These are phyloP conservation scores for Metschnikowia continentalis DNA, from an alignment of 805 yeast species.

Conservation along the genomic window DNA sequence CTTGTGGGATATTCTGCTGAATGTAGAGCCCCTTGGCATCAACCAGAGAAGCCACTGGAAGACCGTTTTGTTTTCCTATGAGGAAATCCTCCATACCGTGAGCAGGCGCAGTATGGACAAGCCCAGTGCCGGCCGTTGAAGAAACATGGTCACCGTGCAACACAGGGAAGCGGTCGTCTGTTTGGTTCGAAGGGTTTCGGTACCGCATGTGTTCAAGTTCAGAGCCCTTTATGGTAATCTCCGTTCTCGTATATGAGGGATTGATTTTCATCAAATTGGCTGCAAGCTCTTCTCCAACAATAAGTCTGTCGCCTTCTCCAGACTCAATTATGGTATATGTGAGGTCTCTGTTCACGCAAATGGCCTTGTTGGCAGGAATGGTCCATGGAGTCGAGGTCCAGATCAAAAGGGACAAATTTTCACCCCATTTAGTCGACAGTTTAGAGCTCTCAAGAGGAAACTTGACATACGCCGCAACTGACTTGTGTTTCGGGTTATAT, in stretches of 20 bases:
- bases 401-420: constrained; percentile 42
- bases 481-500: constrained; percentile 66
- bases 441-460: constrained; percentile 45
- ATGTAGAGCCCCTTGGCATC: constrained; percentile 66
- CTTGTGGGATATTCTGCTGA: constrained; percentile 46
- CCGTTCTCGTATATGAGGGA: constrained; percentile 6
- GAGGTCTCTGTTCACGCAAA: constrained; percentile 61
- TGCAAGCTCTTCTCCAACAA: constrained; percentile 55
- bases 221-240: constrained; percentile 19
- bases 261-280: constrained; percentile 34
- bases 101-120: constrained; percentile 97
- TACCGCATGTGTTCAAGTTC: constrained; percentile 39
- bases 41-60: constrained; percentile 72
- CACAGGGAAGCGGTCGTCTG: constrained; percentile 47
- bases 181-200: constrained; percentile 48
- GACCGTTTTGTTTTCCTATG: constrained; percentile 53
- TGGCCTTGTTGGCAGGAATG: constrained; percentile 78
- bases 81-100: constrained; percentile 94
- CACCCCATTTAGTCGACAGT: constrained; percentile 17
- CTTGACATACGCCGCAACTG: constrained; percentile 64
- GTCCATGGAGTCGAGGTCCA: constrained; percentile 99
- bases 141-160: constrained; percentile 81
- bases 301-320: constrained; percentile 37
- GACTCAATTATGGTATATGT: constrained; percentile 47
- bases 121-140: constrained; percentile 81